Evolutionary conservation across 2,329 filamentous ascomycete species (phyloP), one percentile per base, ranked within the genome.

Genomic region (Aspergillus fischeri): DNA sequence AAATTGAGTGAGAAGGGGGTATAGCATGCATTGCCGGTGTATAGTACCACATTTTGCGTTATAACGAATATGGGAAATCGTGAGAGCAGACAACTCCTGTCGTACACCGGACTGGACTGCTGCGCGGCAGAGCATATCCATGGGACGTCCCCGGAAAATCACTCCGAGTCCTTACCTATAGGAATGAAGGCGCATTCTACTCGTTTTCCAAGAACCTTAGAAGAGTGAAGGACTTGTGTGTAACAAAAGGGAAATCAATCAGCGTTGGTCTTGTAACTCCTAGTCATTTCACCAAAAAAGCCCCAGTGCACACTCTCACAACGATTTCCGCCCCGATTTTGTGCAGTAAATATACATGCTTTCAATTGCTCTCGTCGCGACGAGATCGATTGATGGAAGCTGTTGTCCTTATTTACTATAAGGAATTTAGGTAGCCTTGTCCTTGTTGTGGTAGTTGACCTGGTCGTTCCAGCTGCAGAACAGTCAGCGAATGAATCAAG

Each of bases 401-500:
- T 47, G 42, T 54, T 49, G 48, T 52, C 42, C 49, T 42, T 29
- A 21, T 45, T 52, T 20, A 50, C 44, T 14, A 51, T 41, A 32
- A 41, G 51, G 24, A 50, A 54, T 65, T 74, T 74, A 78, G 59
- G 71, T 73, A 50, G 70, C 66, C 84, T 90, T 91, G 81, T 95
- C 88, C 81, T 89, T 89, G 83, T 96, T 92, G 87, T 97, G 92
- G 83, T 96, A 93, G 87, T 97, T 97, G 82, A 97, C 92, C 58
- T 82, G 84, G 65, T 87, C 82, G 80, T 97, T 97, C 94, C 94
- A 99, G 89, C 89, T 91, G 69, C 63, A 63, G 53, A 8, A 35
- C 35, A 53, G 59, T 68, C 63, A 67, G 65, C 57, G 49, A 3
- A 28, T 28, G 21, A 20, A 29, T 17, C n/a, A 41, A 21, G 24